Evolutionary conservation across 352 stramenopile species (phyloP).

Genomic region (Blastocystis sp.): DNA sequence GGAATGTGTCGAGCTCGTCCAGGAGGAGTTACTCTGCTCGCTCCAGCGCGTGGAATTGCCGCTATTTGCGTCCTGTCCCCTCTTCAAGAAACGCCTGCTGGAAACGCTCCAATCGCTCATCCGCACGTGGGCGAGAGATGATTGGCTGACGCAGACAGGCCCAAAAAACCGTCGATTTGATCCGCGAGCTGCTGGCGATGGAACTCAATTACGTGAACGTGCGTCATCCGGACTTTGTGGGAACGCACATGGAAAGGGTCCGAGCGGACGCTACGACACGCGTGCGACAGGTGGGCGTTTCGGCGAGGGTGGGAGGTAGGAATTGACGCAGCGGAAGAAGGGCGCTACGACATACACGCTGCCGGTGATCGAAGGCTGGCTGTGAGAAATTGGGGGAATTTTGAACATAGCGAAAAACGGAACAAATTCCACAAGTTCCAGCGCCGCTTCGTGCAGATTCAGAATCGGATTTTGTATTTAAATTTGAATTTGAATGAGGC

Average conservation of each 20-base stretch:
- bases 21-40: background rate
- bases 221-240: constrained; percentile 77
- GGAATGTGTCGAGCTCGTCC: background rate
- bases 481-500: background rate
- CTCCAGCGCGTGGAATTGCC: background rate
- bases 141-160: constrained; percentile 64
- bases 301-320: background rate
- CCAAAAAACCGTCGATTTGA: constrained; percentile 76
- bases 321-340: background rate
- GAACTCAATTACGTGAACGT: constrained; percentile 98
- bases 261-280: background rate
- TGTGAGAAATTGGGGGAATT: background rate
- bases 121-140: constrained; percentile 64
- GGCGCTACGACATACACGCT: background rate
- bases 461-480: background rate
- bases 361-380: background rate
- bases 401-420: background rate
- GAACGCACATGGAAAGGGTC: constrained; percentile 7
- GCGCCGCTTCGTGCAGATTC: constrained; percentile 5
- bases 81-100: background rate
- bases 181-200: constrained; percentile 93
- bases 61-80: background rate
- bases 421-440: constrained; percentile 40
- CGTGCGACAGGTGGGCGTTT: background rate
- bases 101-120: constrained; percentile 74